Evolutionary conservation across 1,284 basidiomycete genomes (phyloP), one percentile per base, ranked within the genome.

Genomic region (Leccinum pachyderme): DNA sequence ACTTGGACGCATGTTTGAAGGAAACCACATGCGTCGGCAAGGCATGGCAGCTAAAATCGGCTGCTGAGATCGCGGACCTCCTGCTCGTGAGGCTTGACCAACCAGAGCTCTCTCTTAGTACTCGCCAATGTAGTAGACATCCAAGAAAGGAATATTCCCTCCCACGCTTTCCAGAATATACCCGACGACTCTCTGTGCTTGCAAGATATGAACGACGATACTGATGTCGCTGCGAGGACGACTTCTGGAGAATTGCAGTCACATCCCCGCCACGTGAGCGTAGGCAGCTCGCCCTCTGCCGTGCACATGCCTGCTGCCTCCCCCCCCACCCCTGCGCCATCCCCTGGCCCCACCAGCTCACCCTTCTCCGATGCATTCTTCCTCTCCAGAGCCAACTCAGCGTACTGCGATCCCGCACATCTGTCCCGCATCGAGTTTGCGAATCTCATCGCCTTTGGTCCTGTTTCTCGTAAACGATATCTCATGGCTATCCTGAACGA

Each of bases 261-360:
- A 37, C 55, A 43, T 18, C 57, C 54, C 18, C 61, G 52, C 50
- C 56, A 66, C 49, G 54, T 51, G 46, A 64, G 59, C 49, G 51
- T 18, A 57, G 54, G 37, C 45, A 63, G 33, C 52, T 54, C 63
- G 2, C 45, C 59, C 25, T 57, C 68, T 13, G 74, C 73, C 3
- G 65, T 84, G 9, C 83, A 80, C 69, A 78, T 86, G 68, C 83
- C 84, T 41, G 75, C 84, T 41, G 73, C 77, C 44, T 81, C 83
- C 1, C 87, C 86, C 0, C 86, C 86, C 1, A 89, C 87, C 0
- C 86, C 86, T 9, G 83, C 84, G 7, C 84, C 86, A 1, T 88
- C 86, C 0, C 85, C 86, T 25, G 72, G 71, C 8, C 74, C 78
- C 13, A 37, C 58, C 24, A 60, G 53, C 32, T 55, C 56, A 41